These are phyloP conservation scores for Volutella citrinella DNA, from an alignment of 2,329 filamentous ascomycete species.

Conservation along the genomic window DNA sequence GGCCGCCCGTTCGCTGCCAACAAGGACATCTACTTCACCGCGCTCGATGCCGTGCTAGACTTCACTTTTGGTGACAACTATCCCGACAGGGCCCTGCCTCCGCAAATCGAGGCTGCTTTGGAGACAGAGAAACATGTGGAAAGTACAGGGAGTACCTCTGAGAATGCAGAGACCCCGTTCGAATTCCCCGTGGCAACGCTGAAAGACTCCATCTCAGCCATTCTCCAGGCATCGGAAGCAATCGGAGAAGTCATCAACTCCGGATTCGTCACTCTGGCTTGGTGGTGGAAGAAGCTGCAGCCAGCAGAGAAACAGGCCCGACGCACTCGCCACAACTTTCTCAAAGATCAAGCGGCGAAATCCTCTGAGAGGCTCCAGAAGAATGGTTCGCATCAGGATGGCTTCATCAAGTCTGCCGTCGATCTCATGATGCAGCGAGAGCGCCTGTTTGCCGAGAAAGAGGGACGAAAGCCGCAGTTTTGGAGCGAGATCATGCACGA, in stretches of 20 bases:
- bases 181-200: no score
- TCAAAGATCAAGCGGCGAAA: constrained; percentile 6
- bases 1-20: constrained; percentile 24
- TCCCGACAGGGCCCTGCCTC: constrained; percentile 20
- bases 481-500: constrained; percentile 26
- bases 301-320: no score
- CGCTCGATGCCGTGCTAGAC: constrained; percentile 30
- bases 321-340: neutral
- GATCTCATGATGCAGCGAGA: constrained; percentile 33
- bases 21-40: constrained; percentile 30
- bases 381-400: no score
- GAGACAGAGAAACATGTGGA: neutral
- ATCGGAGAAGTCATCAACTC: no score
- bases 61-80: constrained; percentile 30
- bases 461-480: constrained; percentile 23
- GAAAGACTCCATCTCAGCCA: no score
- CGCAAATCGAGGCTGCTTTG: constrained; percentile 12
- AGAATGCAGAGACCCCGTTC: no score
- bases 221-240: no score
- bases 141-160: no score
- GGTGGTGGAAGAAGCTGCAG: no score
- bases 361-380: constrained; percentile 2
- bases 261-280: no score
- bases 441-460: constrained; percentile 26
- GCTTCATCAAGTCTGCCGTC: no score